phyloP scores from a whole-genome alignment of 2,329 filamentous ascomycete genomes.

The Blumeriella jaapii region DNA sequence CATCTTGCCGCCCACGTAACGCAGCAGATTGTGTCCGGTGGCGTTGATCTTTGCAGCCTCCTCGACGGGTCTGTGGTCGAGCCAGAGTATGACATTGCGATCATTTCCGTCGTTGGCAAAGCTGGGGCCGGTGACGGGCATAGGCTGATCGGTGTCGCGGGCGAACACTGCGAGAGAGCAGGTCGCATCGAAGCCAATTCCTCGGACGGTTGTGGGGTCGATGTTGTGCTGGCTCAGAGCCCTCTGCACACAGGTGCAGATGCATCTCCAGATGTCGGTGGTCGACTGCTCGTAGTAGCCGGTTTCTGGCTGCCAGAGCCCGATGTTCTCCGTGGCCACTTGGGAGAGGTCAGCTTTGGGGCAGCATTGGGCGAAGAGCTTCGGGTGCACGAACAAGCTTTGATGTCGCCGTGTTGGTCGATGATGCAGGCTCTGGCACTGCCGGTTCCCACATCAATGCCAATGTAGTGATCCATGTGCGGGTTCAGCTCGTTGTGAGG shows the following conservation, averaged over 20 bases:
- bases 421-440: conserved; percentile 95
- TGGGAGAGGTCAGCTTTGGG: conserved; percentile 6
- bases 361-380: not conserved
- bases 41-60: conserved; percentile 92
- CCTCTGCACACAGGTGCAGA: conserved; percentile 76
- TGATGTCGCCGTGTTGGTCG: conserved; percentile 81
- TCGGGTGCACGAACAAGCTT: conserved; percentile 31
- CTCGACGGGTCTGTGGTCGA: conserved; percentile 83
- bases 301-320: conserved; percentile 66
- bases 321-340: conserved; percentile 63
- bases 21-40: conserved; percentile 82
- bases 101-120: conserved; percentile 74
- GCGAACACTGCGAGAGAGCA: conserved; percentile 91
- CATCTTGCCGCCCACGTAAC: conserved; percentile 97
- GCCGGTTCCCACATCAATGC: conserved; percentile 92
- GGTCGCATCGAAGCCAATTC: conserved; percentile 97
- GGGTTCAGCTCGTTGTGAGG: conserved; percentile 28
- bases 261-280: conserved; percentile 90
- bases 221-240: conserved; percentile 75
- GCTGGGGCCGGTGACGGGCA: conserved; percentile 79
- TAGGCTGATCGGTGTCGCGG: conserved; percentile 78
- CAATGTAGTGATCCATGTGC: conserved; percentile 53
- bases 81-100: conserved; percentile 93
- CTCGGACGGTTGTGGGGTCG: conserved; percentile 63
- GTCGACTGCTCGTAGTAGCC: conserved; percentile 95